Evolutionary conservation across 345 rosid species (phyloP).

Genomic region (Leavenworthia alabamica): DNA sequence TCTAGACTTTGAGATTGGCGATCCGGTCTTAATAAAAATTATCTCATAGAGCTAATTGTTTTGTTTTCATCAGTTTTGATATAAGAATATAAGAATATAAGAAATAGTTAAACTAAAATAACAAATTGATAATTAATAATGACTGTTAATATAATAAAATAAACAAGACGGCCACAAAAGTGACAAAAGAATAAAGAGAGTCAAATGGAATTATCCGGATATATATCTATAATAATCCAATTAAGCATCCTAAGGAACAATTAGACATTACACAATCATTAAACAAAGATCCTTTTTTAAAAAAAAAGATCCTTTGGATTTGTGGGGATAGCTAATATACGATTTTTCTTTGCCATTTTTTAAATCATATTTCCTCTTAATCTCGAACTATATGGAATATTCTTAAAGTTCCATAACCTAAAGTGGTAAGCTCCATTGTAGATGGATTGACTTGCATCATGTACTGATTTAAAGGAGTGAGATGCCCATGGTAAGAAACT

Average conservation of each 20-base stretch:
- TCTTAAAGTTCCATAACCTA: neutral
- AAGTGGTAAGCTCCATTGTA: conserved; percentile 5
- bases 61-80: too few relatives aligned
- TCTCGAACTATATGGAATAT: neutral
- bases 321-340: conserved; percentile 23
- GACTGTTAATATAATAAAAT: neutral
- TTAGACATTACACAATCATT: conserved; percentile 19
- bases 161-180: conserved; percentile 24
- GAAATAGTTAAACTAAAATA: neutral
- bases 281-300: too few relatives aligned
- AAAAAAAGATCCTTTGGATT: conserved; percentile 28
- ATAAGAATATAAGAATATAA: too few relatives aligned
- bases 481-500: conserved; percentile 28
- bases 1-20: too few relatives aligned
- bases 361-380: neutral
- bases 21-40: too few relatives aligned
- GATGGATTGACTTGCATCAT: conserved; percentile 2
- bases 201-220: conserved; percentile 20
- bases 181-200: conserved; percentile 8
- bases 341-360: neutral
- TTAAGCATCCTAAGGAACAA: conserved; percentile 20
- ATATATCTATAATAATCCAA: neutral
- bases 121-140: neutral
- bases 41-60: too few relatives aligned
- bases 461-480: conserved; percentile 23